Conservation (phyloP, 2,329 filamentous ascomycete genomes). For the Stemphylium beticola region DNA sequence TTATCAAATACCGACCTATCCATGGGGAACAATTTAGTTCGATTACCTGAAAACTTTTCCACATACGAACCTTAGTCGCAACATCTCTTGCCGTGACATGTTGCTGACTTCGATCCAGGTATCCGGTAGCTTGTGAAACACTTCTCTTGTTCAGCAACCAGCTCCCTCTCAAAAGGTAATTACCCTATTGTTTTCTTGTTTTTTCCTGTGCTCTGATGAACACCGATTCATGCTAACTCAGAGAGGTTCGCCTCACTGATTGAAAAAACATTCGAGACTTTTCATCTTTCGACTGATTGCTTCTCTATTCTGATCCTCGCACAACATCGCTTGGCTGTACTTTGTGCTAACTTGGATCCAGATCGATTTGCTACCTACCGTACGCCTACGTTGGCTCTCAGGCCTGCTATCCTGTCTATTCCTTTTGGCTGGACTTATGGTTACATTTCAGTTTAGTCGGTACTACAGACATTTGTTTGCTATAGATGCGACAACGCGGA, state of each 20-base stretch:
- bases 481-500: neutral
- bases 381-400: neutral
- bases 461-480: neutral
- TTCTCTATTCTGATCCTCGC: conserved; percentile 1
- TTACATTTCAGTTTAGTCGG: neutral
- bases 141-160: neutral
- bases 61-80: conserved; percentile 2
- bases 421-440: neutral
- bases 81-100: neutral
- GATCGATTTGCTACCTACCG: neutral
- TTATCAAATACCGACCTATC: conserved; percentile 50
- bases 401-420: neutral
- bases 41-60: conserved; percentile 46
- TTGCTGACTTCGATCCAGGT: conserved; percentile 25
- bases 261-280: conserved; percentile 44
- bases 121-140: neutral
- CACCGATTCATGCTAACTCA: conserved; percentile 49
- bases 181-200: conserved; percentile 3
- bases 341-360: conserved; percentile 13
- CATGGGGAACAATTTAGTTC: conserved; percentile 48
- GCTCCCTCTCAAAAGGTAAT: conserved; percentile 17
- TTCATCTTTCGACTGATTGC: conserved; percentile 51
- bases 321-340: neutral
- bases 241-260: conserved; percentile 44
- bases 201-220: conserved; percentile 40